These are phyloP conservation scores for Pleurozium schreberi DNA, from an alignment of 225 moss, liverwort and hornwort genomes.

Conservation along the genomic window DNA sequence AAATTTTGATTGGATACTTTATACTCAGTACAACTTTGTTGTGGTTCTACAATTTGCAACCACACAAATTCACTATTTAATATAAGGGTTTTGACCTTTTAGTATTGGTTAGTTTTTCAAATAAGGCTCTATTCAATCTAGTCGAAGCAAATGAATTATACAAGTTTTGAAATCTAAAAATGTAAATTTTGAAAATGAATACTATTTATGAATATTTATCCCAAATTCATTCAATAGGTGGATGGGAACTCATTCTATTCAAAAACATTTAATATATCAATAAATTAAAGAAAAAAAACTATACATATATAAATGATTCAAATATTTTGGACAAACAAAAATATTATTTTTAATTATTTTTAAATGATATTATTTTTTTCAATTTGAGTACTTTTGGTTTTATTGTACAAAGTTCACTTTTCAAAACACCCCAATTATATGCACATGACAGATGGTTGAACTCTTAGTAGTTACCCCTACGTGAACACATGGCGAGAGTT, in stretches of 20 bases:
- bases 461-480: accelerated
- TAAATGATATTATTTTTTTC: background rate
- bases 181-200: background rate
- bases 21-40: background rate
- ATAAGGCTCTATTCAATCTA: background rate
- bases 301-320: background rate
- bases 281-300: background rate
- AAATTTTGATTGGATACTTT: background rate
- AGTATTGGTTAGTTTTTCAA: background rate
- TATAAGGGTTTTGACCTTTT: background rate
- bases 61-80: accelerated
- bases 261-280: background rate
- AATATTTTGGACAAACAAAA: background rate
- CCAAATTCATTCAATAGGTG: background rate
- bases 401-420: background rate
- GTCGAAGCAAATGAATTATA: background rate
- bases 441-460: background rate
- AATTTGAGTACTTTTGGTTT: accelerated
- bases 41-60: background rate
- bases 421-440: background rate
- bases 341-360: background rate
- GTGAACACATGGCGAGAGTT: accelerated
- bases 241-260: accelerated
- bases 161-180: background rate
- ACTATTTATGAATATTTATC: background rate